Evolutionary conservation across 1,284 basidiomycete species (phyloP).

Genomic region (Phylloporus sp.): DNA sequence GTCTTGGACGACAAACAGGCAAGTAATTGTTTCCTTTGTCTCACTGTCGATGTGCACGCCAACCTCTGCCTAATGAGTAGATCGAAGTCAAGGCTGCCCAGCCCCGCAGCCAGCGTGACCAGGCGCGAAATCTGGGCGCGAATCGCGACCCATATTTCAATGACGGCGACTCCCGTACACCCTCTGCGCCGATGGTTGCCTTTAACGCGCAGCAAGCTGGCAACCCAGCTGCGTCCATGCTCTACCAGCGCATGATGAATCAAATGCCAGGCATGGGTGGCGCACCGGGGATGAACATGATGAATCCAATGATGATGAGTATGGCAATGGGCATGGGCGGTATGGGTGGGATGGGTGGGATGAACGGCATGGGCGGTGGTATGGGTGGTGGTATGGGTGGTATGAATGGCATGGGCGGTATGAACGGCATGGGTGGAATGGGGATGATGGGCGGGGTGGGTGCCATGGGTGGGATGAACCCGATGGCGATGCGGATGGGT

Average conservation of each 20-base stretch:
- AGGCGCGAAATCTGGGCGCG: conserved; percentile 40
- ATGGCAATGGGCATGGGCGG: conserved; percentile 43
- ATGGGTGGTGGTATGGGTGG: conserved; percentile 23
- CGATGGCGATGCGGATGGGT: conserved; percentile 39
- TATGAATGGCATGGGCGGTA: conserved; percentile 35
- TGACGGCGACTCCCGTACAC: conserved; percentile 38
- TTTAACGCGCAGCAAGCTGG: conserved; percentile 39
- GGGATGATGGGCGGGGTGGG: conserved; percentile 40
- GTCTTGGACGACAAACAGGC: conserved; percentile 83
- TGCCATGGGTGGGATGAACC: conserved; percentile 39
- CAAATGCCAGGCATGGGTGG: conserved; percentile 51
- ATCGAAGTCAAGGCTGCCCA: conserved; percentile 90
- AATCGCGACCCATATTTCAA: conserved; percentile 37
- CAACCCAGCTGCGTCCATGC: conserved; percentile 55
- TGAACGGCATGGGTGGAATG: conserved; percentile 45
- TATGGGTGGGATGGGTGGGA: conserved; percentile 42
- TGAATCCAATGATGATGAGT: conserved; percentile 44
- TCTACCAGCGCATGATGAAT: conserved; percentile 62
- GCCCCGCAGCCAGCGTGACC: conserved; percentile 71
- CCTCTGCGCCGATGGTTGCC: conserved; percentile 32
- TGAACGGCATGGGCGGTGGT: conserved; percentile 34
- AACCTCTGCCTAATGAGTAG: conserved; percentile 40
- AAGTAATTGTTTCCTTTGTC: conserved; percentile 15
- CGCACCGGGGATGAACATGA: conserved; percentile 37
- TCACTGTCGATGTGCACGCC: neutral